Conservation (phyloP, 2,329 filamentous ascomycete genomes). For the Aspergillus calidoustus region DNA sequence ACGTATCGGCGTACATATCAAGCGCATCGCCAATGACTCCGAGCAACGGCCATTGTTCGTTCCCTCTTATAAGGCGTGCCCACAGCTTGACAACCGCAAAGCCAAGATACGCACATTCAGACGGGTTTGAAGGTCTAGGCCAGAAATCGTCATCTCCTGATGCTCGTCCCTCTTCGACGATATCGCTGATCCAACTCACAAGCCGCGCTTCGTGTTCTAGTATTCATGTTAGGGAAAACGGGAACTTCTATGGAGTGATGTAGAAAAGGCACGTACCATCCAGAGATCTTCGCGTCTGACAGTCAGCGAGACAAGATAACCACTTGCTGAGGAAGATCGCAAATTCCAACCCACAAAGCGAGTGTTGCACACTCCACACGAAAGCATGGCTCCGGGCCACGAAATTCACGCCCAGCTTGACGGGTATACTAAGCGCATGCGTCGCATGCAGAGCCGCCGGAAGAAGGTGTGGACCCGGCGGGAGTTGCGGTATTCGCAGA, state of each 20-base stretch:
- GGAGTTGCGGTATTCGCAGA: conserved; percentile 56
- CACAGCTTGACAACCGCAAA: conserved; percentile 26
- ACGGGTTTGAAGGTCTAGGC: not conserved
- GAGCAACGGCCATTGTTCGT: conserved; percentile 50
- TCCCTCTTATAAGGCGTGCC: conserved; percentile 31
- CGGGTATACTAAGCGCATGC: conserved; percentile 65
- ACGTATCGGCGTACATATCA: conserved; percentile 33
- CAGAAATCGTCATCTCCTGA: conserved; percentile 22
- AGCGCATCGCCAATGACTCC: conserved; percentile 47
- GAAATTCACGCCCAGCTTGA: conserved; percentile 30
- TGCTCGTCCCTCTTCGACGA: conserved; percentile 28
- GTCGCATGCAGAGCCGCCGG: conserved; percentile 69
- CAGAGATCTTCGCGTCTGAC: conserved; percentile 7
- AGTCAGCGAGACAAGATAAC: conserved; percentile 21
- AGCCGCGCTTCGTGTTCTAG: conserved; percentile 24
- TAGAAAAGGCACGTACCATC: conserved; percentile 12
- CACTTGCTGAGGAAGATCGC: conserved; percentile 31
- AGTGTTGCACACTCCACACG: conserved; percentile 32
- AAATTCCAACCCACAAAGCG: conserved; percentile 32
- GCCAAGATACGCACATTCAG: conserved; percentile 20
- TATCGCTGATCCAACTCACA: conserved; percentile 26
- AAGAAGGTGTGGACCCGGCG: conserved; percentile 58
- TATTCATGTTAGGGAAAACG: not conserved
- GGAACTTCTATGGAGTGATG: too few relatives aligned
- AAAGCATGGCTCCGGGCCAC: conserved; percentile 26